Evolutionary conservation across 768 basidiomycete species (phyloP), one percentile per base, ranked within the genome.

Genomic region (Pisolithus microcarpus): DNA sequence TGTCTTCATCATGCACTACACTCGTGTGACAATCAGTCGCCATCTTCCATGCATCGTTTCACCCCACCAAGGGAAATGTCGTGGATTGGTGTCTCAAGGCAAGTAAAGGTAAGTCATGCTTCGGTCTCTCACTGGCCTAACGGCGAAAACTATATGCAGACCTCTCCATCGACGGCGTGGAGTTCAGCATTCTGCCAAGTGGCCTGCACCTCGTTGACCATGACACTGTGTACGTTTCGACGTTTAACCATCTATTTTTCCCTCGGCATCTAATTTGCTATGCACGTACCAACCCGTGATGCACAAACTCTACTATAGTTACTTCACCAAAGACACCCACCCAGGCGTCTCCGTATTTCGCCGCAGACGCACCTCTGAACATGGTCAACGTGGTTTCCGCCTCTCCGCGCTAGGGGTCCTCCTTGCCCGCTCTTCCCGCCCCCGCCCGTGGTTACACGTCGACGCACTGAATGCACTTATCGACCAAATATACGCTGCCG

Each of bases 41-140:
- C 10, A 84, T 90, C 63, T 91, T 90, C 55, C 87, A 91, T 67
- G 76, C 83, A 16, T 87, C 87, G 6, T 91, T 91, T 59, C 89
- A 91, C 67, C 85, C 87, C 1, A 91, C 87, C 19, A 77, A 79
- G 56, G 89, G 89, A 13, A 90, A 89, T 63, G 64, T 82, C 13
- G 72, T 91, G 13, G 88, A 91, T 65, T 91, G 90, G 89, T 80
- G 75, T 40, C 62, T 85, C 28, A 87, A 82, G 60, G 79, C 81
- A 8, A 80, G 72, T 61, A 78, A 87, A 53, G 85, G 87, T 84
- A 39, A 39, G 74, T 58, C 24, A 4, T 11, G 5, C 34, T 34
- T 8, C 28, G 46, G 43, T 48, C 18, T 18, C 9, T 8, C 45
- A 7, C 26, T 26, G 26, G 26, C 7, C 4, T 26, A 7, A 26